Conservation (phyloP, 805 yeast species). For the Lipomyces kockii region DNA sequence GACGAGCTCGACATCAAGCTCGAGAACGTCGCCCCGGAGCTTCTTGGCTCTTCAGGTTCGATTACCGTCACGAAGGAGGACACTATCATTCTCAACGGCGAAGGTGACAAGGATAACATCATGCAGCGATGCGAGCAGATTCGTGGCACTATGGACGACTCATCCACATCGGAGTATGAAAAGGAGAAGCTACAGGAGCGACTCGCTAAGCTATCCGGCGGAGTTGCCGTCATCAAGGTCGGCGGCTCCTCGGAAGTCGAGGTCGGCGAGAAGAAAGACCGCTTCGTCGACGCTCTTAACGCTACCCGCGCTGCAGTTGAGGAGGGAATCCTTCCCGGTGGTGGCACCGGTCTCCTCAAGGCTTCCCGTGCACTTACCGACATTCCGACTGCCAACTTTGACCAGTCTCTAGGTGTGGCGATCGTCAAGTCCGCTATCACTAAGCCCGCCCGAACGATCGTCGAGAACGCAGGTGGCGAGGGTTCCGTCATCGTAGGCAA, state of each 20-base stretch:
- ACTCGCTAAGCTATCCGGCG: conserved; percentile 94
- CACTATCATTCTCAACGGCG: conserved; percentile 91
- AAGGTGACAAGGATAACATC: conserved; percentile 81
- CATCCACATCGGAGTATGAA: conserved; percentile 83
- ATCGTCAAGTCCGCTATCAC: conserved; percentile 91
- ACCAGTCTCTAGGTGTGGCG: conserved; percentile 94
- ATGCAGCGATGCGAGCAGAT: conserved; percentile 92
- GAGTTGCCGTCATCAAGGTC: conserved; percentile 97
- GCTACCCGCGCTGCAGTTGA: conserved; percentile 99
- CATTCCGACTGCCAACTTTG: conserved; percentile 77
- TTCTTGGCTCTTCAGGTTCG: conserved; percentile 89
- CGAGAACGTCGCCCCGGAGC: conserved; percentile 87
- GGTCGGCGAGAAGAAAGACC: conserved; percentile 99
- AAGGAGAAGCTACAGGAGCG: conserved; percentile 96
- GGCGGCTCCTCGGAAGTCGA: conserved; percentile 98
- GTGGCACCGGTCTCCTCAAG: conserved; percentile 97
- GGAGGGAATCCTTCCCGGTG: conserved; percentile 99
- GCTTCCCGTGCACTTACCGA: conserved; percentile 75
- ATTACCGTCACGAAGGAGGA: conserved; percentile 94
- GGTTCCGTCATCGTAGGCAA: conserved; percentile 96
- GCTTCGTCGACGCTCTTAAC: conserved; percentile 97
- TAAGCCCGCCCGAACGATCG: conserved; percentile 93
- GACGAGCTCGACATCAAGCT: conserved; percentile 96
- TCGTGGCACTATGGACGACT: conserved; percentile 74
- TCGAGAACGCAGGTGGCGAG: conserved; percentile 97